Conservation (phyloP, 768 basidiomycete species). For the Boletus rex-veris region DNA sequence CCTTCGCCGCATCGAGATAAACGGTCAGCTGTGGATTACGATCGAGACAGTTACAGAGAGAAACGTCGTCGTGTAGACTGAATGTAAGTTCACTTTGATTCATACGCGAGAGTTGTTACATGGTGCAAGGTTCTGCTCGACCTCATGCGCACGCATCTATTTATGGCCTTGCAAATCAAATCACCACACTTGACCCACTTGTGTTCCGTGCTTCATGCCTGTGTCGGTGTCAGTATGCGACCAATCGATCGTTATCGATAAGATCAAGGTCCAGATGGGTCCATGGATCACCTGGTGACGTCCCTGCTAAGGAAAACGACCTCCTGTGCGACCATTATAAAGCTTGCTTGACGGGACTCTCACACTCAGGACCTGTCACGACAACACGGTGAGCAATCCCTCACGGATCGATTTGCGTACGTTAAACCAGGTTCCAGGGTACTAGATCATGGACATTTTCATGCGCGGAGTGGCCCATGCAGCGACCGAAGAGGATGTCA, state of each 20-base stretch:
- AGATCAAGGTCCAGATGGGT: background rate
- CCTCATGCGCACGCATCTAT: background rate
- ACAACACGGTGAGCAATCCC: slow-evolving; percentile 20
- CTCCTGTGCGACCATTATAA: slow-evolving; percentile 10
- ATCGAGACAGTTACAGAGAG: slow-evolving; percentile 38
- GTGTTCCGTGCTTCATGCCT: background rate
- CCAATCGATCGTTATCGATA: slow-evolving; percentile 19
- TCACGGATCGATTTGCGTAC: background rate
- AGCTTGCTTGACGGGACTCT: background rate
- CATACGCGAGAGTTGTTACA: slow-evolving; percentile 2
- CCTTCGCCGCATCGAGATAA: slow-evolving; percentile 31
- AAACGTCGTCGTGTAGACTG: slow-evolving; percentile 60
- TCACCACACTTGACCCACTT: slow-evolving; percentile 12
- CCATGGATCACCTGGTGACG: background rate
- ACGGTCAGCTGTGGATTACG: slow-evolving; percentile 26
- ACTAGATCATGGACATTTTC: slow-evolving; percentile 33
- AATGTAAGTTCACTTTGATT: slow-evolving; percentile 20
- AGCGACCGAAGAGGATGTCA: slow-evolving; percentile 31
- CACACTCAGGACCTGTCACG: slow-evolving; percentile 5
- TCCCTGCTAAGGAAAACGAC: background rate
- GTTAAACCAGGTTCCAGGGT: background rate
- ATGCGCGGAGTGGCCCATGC: slow-evolving; percentile 30
- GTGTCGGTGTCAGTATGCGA: background rate
- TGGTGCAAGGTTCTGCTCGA: background rate
- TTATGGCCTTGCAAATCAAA: background rate